phyloP scores from a whole-genome alignment of 495 filamentous ascomycete genomes.

The Aspergillus cristatus region DNA sequence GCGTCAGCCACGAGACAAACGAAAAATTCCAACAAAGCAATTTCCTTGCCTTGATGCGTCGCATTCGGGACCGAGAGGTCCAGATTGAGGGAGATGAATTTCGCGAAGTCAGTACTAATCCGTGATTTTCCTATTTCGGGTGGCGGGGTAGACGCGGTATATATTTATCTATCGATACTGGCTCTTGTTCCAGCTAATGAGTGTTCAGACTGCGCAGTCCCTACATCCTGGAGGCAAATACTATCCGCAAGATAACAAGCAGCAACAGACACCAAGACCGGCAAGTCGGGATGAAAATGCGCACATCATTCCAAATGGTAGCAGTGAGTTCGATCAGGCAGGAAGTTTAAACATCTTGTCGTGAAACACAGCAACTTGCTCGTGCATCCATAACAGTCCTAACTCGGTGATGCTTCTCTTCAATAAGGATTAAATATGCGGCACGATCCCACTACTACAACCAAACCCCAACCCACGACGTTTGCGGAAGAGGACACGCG shows the following conservation, averaged over 20 bases:
- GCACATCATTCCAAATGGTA: not conserved
- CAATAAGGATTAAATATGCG: not conserved
- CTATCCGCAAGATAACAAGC: constrained; percentile 30
- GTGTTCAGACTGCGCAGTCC: constrained; percentile 32
- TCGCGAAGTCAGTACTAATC: constrained; percentile 45
- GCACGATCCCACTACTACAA: too few species aligned
- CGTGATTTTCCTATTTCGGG: constrained; percentile 32
- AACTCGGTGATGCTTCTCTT: not conserved
- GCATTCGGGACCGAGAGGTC: constrained; percentile 45
- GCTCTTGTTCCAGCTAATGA: constrained; percentile 30
- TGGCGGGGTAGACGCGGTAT: constrained; percentile 30
- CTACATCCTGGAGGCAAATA: constrained; percentile 43
- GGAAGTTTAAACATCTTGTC: constrained; percentile 1
- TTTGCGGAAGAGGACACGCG: not conserved
- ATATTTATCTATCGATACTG: constrained; percentile 17
- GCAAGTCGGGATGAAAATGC: too few species aligned
- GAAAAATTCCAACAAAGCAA: constrained; percentile 70
- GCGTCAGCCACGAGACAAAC: constrained; percentile 54
- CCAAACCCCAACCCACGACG: not conserved
- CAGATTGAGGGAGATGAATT: constrained; percentile 45
- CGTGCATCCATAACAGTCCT: constrained; percentile 1
- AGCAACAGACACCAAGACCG: constrained; percentile 2
- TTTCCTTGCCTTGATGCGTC: constrained; percentile 70
- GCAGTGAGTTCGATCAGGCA: constrained; percentile 9
- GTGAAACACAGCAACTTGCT: not conserved